These are phyloP conservation scores for Talaromyces sp. DNA, from an alignment of 2,329 filamentous ascomycete genomes.

Conservation along the genomic window DNA sequence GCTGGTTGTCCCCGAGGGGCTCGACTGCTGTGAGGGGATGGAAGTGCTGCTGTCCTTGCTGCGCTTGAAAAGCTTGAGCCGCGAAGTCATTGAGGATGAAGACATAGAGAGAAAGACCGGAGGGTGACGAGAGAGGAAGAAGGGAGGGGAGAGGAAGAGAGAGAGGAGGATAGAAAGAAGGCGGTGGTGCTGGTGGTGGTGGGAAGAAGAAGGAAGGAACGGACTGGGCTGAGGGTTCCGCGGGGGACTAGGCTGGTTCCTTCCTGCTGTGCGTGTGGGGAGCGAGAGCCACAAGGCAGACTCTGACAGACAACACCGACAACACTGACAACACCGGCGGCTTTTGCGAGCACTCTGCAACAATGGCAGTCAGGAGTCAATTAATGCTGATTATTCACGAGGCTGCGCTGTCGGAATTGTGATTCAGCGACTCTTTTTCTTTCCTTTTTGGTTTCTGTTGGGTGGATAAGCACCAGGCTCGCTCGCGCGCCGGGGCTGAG, in stretches of 20 bases:
- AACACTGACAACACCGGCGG: too few species aligned
- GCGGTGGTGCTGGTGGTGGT: neutral
- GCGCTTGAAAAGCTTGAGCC: constrained; percentile 46
- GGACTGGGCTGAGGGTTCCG: neutral
- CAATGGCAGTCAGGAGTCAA: neutral
- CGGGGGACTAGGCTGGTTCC: neutral
- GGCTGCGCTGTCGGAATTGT: neutral
- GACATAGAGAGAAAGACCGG: constrained; percentile 11
- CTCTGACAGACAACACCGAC: too few species aligned
- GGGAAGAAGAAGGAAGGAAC: neutral
- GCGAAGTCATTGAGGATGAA: constrained; percentile 48
- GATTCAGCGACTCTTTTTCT: neutral
- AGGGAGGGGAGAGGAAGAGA: neutral
- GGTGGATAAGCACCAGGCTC: neutral
- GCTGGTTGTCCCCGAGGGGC: constrained; percentile 24
- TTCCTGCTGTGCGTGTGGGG: neutral
- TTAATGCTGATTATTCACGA: neutral
- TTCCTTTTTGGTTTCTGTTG: neutral
- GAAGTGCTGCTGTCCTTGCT: constrained; percentile 46
- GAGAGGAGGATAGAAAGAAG: neutral
- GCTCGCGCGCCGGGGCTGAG: neutral
- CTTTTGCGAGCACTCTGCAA: neutral
- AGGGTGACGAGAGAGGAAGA: constrained; percentile 10
- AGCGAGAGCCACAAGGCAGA: neutral
- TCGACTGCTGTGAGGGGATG: constrained; percentile 25